Percentiles rank a stretch among this genome's conserved stretches.
Conservation (phyloP, 2,329 filamentous ascomycete species). For the Colletotrichum lindemuthianum region DNA sequence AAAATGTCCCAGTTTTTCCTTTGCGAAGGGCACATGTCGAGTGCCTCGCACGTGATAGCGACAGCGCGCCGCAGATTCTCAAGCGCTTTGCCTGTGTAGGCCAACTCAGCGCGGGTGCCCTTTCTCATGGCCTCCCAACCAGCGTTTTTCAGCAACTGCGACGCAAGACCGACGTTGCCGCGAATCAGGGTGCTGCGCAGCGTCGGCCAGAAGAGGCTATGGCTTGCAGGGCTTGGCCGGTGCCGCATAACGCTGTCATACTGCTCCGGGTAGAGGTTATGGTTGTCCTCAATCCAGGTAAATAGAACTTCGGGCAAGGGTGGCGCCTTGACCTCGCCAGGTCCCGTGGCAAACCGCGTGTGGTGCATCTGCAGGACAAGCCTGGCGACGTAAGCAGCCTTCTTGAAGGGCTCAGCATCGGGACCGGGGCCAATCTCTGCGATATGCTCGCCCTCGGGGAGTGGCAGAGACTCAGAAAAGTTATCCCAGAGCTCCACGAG, state of each 20-base stretch:
- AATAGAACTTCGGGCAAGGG: constrained; percentile 82
- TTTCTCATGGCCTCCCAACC: constrained; percentile 82
- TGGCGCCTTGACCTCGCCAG: constrained; percentile 51
- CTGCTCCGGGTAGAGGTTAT: constrained; percentile 77
- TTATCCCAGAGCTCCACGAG: constrained; percentile 67
- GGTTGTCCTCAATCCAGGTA: constrained; percentile 82
- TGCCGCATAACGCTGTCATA: constrained; percentile 70
- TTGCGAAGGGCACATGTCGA: constrained; percentile 78
- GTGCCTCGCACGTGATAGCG: constrained; percentile 72
- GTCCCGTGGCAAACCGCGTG: constrained; percentile 55
- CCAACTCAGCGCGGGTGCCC: constrained; percentile 70
- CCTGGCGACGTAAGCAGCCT: constrained; percentile 81
- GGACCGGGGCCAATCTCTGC: constrained; percentile 74
- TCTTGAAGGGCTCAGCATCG: constrained; percentile 71
- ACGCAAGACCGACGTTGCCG: constrained; percentile 75
- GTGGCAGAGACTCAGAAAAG: constrained; percentile 59
- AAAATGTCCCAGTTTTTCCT: constrained; percentile 83
- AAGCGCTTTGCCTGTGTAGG: constrained; percentile 81
- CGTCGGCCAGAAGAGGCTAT: constrained; percentile 85
- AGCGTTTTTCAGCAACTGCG: constrained; percentile 76
- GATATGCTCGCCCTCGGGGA: constrained; percentile 62
- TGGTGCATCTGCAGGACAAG: constrained; percentile 85
- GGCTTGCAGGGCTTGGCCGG: constrained; percentile 78
- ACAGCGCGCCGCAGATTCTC: constrained; percentile 80
- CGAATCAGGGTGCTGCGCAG: constrained; percentile 80